These are phyloP conservation scores for Pezicula rhizophila DNA, from an alignment of 2,329 filamentous ascomycete genomes.

Conservation along the genomic window DNA sequence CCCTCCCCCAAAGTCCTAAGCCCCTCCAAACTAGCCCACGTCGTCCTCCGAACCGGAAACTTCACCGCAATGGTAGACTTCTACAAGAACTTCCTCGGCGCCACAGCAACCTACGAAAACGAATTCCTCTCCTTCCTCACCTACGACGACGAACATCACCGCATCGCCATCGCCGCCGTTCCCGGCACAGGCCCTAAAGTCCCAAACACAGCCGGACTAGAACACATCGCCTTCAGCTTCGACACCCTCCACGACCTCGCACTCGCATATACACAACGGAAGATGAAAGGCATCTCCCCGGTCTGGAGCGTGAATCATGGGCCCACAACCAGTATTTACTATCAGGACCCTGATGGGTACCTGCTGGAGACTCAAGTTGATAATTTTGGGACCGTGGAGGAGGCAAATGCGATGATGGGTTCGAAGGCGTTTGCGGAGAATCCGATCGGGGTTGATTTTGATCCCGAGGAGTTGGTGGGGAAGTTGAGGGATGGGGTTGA, in stretches of 20 bases:
- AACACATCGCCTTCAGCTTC: slow-evolving; percentile 39
- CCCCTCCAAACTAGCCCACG: slow-evolving; percentile 23
- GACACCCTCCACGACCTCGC: slow-evolving; percentile 29
- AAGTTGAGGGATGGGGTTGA: slow-evolving; percentile 21
- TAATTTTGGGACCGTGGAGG: slow-evolving; percentile 32
- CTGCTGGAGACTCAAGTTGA: slow-evolving; percentile 40
- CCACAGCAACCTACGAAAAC: slow-evolving; percentile 21
- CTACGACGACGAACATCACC: slow-evolving; percentile 43
- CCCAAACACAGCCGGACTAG: slow-evolving; percentile 22
- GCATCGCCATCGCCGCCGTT: slow-evolving; percentile 33
- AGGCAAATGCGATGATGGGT: slow-evolving; percentile 31
- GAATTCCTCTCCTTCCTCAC: slow-evolving; percentile 31
- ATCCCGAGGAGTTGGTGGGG: slow-evolving; percentile 35
- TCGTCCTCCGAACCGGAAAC: slow-evolving; percentile 24
- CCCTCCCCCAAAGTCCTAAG: no score
- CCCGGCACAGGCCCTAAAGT: slow-evolving; percentile 20
- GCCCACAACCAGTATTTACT: slow-evolving; percentile 40
- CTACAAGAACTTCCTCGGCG: slow-evolving; percentile 33
- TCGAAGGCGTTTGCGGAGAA: slow-evolving; percentile 34
- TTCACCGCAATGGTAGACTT: slow-evolving; percentile 28
- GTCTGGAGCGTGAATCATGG: slow-evolving; percentile 42
- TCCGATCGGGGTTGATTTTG: slow-evolving; percentile 37
- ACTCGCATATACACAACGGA: slow-evolving; percentile 31
- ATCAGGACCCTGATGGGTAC: slow-evolving; percentile 43
- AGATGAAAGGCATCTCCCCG: slow-evolving; percentile 31